Conservation (phyloP, 169 alveolate genomes). For the Plasmodium coatneyi region DNA sequence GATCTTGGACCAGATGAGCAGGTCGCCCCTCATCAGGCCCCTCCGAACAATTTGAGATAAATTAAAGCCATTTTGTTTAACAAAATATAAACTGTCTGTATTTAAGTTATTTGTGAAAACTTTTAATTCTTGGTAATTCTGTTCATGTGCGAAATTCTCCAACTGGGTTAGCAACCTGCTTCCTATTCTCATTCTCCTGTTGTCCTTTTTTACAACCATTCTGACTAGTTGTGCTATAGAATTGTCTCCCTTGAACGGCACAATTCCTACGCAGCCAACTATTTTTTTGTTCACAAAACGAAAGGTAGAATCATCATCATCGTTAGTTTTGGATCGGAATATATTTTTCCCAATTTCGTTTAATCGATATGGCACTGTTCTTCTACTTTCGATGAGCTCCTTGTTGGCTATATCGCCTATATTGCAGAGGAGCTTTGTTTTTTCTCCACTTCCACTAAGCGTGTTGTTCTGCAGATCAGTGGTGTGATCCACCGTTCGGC, state of each 20-base stretch:
- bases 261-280: constrained; percentile 90
- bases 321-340: constrained; percentile 5
- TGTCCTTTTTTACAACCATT: constrained; percentile 88
- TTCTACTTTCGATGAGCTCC: constrained; percentile 17
- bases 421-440: constrained; percentile 7
- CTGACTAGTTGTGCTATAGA: constrained; percentile 89
- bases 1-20: constrained; percentile 88
- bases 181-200: constrained; percentile 91
- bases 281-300: constrained; percentile 72
- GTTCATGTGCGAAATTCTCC: constrained; percentile 89
- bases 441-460: neutral
- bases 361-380: constrained; percentile 19
- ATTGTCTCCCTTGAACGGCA: constrained; percentile 86
- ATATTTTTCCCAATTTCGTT: constrained; percentile 42
- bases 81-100: constrained; percentile 88
- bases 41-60: constrained; percentile 89
- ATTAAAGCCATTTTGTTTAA: constrained; percentile 89
- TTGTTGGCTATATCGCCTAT: constrained; percentile 19
- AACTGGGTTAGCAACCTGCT: constrained; percentile 88
- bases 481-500: neutral
- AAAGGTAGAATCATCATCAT: constrained; percentile 50
- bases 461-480: neutral
- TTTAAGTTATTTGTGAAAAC: constrained; percentile 90
- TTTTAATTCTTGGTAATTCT: constrained; percentile 88
- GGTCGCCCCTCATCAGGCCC: constrained; percentile 92